Evolutionary conservation across 352 stramenopile genomes (phyloP), one percentile per base, ranked within the genome.

Genomic region (Aphanomyces stellatus): DNA sequence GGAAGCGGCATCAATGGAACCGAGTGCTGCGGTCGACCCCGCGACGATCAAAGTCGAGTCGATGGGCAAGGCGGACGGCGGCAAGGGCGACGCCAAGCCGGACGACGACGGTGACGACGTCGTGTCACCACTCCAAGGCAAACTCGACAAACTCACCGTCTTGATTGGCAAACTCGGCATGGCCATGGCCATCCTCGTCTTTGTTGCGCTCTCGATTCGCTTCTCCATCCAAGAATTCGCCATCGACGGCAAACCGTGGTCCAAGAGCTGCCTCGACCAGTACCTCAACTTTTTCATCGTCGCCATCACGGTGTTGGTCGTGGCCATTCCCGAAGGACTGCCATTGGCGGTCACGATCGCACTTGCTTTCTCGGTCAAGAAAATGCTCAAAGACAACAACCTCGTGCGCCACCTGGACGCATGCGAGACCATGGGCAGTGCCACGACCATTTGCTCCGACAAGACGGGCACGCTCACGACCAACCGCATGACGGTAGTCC

Each of bases 251-350:
- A 56, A 74, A 35, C 34, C 61, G 27, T 89, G 79, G 82, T 65
- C 73, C 33, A 76, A 72, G 63, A 78, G 79, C 35, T 90, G 79
- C 70, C 51, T 86, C 41, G 80, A 74, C 60, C 63, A 86, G 46
- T 90, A 91, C 59, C 71, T 97, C 1, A 68, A 88, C 49, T 93
- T 88, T 66, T 95, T 96, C 73, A 91, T 96, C 46, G 82, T 85
- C 4, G 77, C 75, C 6, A 93, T 96, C 69, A 96, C 88, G 0
- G 88, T 95, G 37, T 81, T 99, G 1, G 97, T 99, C 30, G 97
- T 99, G 4, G 96, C 96, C 22, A 97, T 99, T 40, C 96, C 96
- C 0, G 96, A 99, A 76, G 97, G 97, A 27, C 71, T 99, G 11
- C 96, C 96, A 3, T 83, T 99, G 24, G 96, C 96, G 2, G 96